Conservation (phyloP, 23 red algal genomes). For the Gracilaria domingensis region DNA sequence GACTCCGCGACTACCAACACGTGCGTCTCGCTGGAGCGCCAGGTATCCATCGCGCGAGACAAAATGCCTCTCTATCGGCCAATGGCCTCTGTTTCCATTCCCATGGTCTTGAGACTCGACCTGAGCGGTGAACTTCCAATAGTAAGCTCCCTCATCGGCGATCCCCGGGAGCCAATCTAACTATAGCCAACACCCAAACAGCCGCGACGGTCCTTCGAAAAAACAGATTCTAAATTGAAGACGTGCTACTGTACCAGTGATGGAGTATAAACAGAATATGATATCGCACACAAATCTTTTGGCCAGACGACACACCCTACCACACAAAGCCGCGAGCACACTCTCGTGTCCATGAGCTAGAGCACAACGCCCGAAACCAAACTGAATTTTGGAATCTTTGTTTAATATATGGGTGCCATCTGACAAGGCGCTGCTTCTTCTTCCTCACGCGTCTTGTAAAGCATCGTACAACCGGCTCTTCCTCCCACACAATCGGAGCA, state of each 20-base stretch:
- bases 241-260: background rate
- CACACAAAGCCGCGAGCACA: background rate
- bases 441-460: background rate
- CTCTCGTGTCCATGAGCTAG: background rate
- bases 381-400: background rate
- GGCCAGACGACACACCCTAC: background rate
- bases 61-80: background rate
- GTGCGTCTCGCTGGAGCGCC: background rate
- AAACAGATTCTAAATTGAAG: background rate
- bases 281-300: background rate
- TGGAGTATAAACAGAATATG: background rate
- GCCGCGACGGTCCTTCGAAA: background rate
- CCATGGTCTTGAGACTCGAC: background rate
- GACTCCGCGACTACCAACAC: background rate
- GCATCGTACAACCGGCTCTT: background rate
- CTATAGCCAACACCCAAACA: background rate
- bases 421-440: background rate
- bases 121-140: background rate
- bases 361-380: background rate
- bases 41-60: background rate
- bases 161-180: background rate
- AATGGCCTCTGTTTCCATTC: background rate
- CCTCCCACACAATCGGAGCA: background rate
- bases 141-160: background rate
- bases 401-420: conserved; percentile 6